These are phyloP conservation scores for Solanum dulcamara DNA, from an alignment of 257 asterid species.

Conservation along the genomic window DNA sequence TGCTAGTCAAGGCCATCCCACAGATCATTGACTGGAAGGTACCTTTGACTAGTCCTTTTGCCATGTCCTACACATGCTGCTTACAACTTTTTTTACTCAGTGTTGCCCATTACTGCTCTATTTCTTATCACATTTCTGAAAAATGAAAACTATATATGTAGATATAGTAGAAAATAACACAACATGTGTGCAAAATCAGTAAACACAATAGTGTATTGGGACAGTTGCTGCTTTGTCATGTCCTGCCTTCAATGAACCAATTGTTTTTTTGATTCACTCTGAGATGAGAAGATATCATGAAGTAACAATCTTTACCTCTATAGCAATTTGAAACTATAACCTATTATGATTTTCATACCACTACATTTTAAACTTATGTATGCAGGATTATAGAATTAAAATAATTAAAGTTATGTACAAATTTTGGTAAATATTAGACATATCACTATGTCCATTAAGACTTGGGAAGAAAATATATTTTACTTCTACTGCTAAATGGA, in stretches of 20 bases:
- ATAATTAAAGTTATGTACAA: too few species aligned
- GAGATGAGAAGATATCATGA: neutral
- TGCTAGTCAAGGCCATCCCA: slow-evolving; percentile 16
- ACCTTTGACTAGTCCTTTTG: slow-evolving; percentile 41
- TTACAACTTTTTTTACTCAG: neutral
- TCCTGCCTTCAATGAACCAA: neutral
- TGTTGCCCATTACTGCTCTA: neutral
- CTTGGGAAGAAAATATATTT: too few species aligned
- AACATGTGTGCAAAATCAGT: neutral
- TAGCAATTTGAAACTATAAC: neutral
- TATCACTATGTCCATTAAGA: neutral
- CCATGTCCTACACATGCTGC: slow-evolving; percentile 15
- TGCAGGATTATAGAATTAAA: too few species aligned
- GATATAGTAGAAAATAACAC: neutral
- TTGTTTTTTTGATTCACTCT: neutral
- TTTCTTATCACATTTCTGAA: neutral
- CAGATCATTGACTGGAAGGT: slow-evolving; percentile 14
- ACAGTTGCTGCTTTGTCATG: neutral
- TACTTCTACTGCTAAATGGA: neutral
- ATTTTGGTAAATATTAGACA: too few species aligned
- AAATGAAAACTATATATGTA: neutral
- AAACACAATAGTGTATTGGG: neutral
- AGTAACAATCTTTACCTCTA: neutral
- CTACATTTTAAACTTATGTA: too few species aligned
- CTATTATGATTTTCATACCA: neutral